A percentile compares a stretch with the other conserved stretches of the same genome.
These are phyloP conservation scores for Phoma sp. DNA, from an alignment of 2,329 filamentous ascomycete genomes.

Conservation along the genomic window DNA sequence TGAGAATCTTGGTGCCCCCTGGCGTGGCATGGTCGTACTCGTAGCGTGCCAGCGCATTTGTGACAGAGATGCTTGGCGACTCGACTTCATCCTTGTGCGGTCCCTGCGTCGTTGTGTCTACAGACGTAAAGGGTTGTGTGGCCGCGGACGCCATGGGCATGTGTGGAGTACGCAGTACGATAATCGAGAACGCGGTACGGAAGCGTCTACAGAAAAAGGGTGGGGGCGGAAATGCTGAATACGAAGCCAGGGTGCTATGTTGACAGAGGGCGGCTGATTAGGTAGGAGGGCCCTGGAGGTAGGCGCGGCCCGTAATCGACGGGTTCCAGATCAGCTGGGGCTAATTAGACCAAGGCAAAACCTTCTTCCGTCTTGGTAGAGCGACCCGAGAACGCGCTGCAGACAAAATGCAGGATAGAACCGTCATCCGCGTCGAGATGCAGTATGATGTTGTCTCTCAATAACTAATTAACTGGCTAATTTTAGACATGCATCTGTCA, in stretches of 20 bases:
- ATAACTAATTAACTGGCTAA: slow-evolving; percentile 21
- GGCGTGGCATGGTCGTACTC: slow-evolving; percentile 79
- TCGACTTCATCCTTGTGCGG: slow-evolving; percentile 50
- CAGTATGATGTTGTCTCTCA: slow-evolving; percentile 16
- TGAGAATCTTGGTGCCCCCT: slow-evolving; percentile 87
- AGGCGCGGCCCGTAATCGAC: slow-evolving; percentile 37
- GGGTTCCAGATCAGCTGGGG: slow-evolving; percentile 24
- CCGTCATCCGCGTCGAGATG: slow-evolving; percentile 21
- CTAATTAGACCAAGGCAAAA: slow-evolving; percentile 18
- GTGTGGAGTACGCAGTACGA: slow-evolving; percentile 32
- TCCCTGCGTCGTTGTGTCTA: slow-evolving; percentile 48
- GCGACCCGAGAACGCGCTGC: slow-evolving; percentile 19
- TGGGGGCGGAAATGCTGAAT: slow-evolving; percentile 45
- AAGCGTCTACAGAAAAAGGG: slow-evolving; percentile 34
- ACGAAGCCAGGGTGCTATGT: slow-evolving; percentile 35
- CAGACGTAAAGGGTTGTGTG: slow-evolving; percentile 49
- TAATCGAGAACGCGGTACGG: slow-evolving; percentile 36
- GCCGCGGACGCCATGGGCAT: slow-evolving; percentile 43
- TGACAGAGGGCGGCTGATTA: slow-evolving; percentile 44
- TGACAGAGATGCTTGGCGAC: slow-evolving; percentile 56
- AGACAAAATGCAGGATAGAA: slow-evolving; percentile 4
- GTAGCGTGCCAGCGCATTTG: slow-evolving; percentile 77
- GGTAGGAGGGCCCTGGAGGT: slow-evolving; percentile 8
- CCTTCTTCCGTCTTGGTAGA: slow-evolving; percentile 22
- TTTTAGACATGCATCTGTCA: slow-evolving; percentile 23